Evolutionary conservation across 2,329 filamentous ascomycete species (phyloP).

Genomic region (Trichoderma sp.): DNA sequence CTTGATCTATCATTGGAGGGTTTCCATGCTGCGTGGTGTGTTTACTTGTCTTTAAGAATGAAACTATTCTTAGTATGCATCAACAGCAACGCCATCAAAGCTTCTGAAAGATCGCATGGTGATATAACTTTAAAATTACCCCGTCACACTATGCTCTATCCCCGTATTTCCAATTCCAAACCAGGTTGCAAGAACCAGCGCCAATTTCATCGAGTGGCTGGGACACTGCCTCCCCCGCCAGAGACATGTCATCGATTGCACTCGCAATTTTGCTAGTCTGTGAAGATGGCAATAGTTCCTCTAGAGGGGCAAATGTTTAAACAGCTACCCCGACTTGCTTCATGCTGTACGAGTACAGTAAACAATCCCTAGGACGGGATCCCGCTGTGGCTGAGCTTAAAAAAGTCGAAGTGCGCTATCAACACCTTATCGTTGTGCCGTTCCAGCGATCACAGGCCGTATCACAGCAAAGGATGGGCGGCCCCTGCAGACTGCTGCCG

Average conservation of each 20-base stretch:
- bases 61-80: not conserved
- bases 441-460: not conserved
- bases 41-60: not conserved
- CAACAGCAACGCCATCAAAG: not conserved
- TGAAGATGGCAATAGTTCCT: not conserved
- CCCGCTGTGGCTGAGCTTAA: not conserved
- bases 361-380: not conserved
- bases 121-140: not conserved
- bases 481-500: conserved; percentile 10
- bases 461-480: not conserved
- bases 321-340: not conserved
- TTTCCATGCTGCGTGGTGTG: not conserved
- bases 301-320: not conserved
- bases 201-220: not conserved
- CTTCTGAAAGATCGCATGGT: not conserved
- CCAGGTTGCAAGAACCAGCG: not conserved
- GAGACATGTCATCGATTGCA: not conserved
- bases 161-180: not conserved
- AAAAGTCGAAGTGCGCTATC: not conserved
- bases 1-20: not conserved
- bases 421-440: not conserved
- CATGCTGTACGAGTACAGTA: not conserved
- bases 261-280: not conserved
- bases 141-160: not conserved
- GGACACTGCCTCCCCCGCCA: not conserved